Evolutionary conservation across 2,329 filamentous ascomycete species (phyloP).

Genomic region (Xylariaceae sp.): DNA sequence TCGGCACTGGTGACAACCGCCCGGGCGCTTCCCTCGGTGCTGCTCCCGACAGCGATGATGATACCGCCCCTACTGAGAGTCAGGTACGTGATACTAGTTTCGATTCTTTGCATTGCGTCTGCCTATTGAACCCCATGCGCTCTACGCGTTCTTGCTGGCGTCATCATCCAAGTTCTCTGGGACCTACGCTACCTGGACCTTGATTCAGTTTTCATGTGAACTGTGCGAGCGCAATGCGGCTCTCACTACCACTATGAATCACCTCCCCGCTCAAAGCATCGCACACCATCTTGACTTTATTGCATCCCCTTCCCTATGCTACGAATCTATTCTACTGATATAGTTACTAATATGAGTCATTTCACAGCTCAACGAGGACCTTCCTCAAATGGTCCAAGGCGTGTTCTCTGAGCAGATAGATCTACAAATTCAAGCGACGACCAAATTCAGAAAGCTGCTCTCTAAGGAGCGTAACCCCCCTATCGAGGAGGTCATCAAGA

Average conservation of each 20-base stretch:
- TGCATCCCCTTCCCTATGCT: not conserved
- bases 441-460: conserved; percentile 95
- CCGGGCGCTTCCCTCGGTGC: conserved; percentile 80
- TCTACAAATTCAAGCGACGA: conserved; percentile 93
- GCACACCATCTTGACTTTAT: no score
- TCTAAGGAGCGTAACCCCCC: conserved; percentile 99
- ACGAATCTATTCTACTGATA: not conserved
- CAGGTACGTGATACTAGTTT: conserved; percentile 64
- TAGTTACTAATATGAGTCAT: conserved; percentile 20
- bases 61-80: conserved; percentile 87
- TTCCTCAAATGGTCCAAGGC: conserved; percentile 95
- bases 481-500: conserved; percentile 99
- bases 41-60: conserved; percentile 95
- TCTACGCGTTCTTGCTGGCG: not conserved
- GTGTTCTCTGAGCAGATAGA: conserved; percentile 99
- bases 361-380: conserved; percentile 85
- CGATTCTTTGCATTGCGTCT: conserved; percentile 3
- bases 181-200: no score
- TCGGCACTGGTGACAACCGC: conserved; percentile 73
- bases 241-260: no score
- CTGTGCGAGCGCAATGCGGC: no score
- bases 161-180: no score
- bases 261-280: no score
- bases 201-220: no score
- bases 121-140: conserved; percentile 1